These are phyloP conservation scores for Malassezia dermatis DNA, from an alignment of 1,284 basidiomycete species.

Conservation along the genomic window DNA sequence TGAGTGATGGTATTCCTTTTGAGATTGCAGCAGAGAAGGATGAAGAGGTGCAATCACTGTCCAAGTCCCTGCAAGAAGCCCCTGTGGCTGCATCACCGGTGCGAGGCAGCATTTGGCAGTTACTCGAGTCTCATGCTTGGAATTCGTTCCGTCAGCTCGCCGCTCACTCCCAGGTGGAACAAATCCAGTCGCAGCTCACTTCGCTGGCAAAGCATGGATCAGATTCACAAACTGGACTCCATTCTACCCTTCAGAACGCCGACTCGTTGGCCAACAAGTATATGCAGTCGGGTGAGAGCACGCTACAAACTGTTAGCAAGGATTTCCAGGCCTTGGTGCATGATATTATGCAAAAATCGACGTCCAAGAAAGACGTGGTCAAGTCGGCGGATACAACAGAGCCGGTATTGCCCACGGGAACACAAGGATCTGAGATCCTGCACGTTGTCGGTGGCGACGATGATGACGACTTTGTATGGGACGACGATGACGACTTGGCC, in stretches of 20 bases:
- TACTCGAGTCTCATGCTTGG: conserved; percentile 1
- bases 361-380: neutral
- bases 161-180: conserved; percentile 7
- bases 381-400: neutral
- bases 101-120: neutral
- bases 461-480: conserved; percentile 22
- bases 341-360: conserved; percentile 15
- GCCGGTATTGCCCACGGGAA: neutral
- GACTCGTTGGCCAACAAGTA: conserved; percentile 8
- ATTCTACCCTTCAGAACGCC: conserved; percentile 12
- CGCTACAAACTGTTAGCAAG: conserved; percentile 16
- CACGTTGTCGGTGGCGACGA: neutral
- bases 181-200: conserved; percentile 7
- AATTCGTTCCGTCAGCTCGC: conserved; percentile 6
- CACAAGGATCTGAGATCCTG: neutral
- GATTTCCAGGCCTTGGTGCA: conserved; percentile 18
- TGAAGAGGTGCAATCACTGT: neutral
- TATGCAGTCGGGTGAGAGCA: conserved; percentile 10
- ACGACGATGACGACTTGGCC: conserved; percentile 14
- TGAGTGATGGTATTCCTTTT: neutral
- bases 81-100: neutral
- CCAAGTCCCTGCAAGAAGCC: neutral
- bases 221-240: neutral
- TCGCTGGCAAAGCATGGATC: neutral
- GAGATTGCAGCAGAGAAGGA: conserved; percentile 7